Evolutionary conservation across 352 stramenopile genomes (phyloP), one percentile per base, ranked within the genome.

Genomic region (Pythium brachiatum): DNA sequence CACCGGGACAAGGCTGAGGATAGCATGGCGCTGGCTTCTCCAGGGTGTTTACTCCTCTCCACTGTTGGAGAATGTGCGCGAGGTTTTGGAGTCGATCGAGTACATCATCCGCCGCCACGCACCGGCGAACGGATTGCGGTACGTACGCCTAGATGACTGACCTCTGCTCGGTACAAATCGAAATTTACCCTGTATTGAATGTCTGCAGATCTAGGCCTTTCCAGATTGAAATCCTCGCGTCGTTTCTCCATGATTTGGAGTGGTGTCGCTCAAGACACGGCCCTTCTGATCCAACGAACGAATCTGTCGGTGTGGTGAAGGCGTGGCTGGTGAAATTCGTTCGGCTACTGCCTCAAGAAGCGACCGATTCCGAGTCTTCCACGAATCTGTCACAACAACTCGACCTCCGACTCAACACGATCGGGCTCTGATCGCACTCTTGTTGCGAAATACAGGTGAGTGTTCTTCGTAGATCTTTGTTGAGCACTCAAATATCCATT

Each of bases 1-100:
- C 21, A 64, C 74, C 8, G 48, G 66, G 11, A 46, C 82, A 23
- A 69, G 73, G 7, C 70, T 89, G 50, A 71, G 75, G 18, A 44
- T 89, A 18, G 67, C 75, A 32, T 89, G 80, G 80, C 79, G 81
- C 60, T 90, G 81, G 81, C 73, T 90, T n/a, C 31, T 86, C 44
- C 67, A 69, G 43, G 18, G 21, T 20, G 50, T 62, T 32, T 48
- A 36, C 12, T 31, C 25, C 11, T 13, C 1, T 12, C 20, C 7
- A 52, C 29, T 15, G 12, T 31, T 60, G 16, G 20, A 44, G 20
- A 21, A 26, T 7, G 38, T 70, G 44, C 62, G 41, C 1, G 61
- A 78, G 26, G 62, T 75, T 5, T 74, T 90, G 0, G 75, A 88
- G 71, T 79, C 73, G 4, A 44, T 90, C 47, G 81, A 90, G 64